Base-by-base conservation (phyloP, 1,139 yeast species). In the Debaryomycetaceae sp. region DNA sequence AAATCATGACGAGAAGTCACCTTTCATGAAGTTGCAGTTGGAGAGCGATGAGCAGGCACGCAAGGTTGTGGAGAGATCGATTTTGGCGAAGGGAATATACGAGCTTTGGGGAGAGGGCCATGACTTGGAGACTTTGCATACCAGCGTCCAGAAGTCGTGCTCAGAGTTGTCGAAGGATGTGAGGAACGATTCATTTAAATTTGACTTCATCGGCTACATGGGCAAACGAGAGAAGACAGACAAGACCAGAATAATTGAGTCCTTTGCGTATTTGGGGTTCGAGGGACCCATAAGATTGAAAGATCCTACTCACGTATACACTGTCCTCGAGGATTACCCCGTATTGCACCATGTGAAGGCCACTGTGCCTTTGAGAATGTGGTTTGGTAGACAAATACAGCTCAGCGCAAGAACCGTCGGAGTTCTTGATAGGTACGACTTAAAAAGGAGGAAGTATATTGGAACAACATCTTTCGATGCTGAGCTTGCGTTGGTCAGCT, bases 391-490 rank as follows among this genome's bases (percentile, higher is more conserved):
- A 59, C 78, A 79, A 52, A 71, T 93, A 14, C 80, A 80, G 48
- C 60, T 76, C 24, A 80, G 93, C 51, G 83, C 85, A 33, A 75
- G 99, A 56, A 63, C 77, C 2, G 62, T 67, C 14, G 81, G 78
- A 36, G 74, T 83, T 3, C 72, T 89, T 48, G 98, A 91, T 54
- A 78, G 72, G 45, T 88, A 86, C 55, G 97, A 91, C 59, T 73
- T 93, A 52, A 86, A 84, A 59, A 83, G 84, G 54, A 77, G 99
- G 57, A 85, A 82, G 43, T 90, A 87, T 58, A 91, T 90, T 49
- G 99, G 99, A 1, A 93, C 99, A 11, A 93, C 99, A 0, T 87
- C 97, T 8, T 93, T 93, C 65, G 99, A 93, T 55, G 96, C 97
- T 0, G 95, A 85, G 56, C 66, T 85, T 50, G 83, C 97, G 0